Evolutionary conservation across 2,329 filamentous ascomycete genomes (phyloP), one percentile per base, ranked within the genome.

Genomic region (Calonectria pseudoreteaudii): DNA sequence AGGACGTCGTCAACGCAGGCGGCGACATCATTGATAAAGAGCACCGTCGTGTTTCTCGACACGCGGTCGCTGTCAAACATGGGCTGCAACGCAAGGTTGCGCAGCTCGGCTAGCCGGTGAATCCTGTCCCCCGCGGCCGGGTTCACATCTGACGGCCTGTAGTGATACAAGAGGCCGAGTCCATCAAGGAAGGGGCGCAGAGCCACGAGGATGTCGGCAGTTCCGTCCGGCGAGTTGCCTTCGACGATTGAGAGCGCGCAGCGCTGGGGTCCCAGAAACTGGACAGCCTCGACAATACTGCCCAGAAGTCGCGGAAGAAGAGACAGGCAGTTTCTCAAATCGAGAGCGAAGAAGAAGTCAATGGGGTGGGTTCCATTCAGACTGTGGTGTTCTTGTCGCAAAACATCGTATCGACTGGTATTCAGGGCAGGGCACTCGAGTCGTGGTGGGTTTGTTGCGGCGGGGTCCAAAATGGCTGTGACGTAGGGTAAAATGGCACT

Each of bases 231-330:
- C 0, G 90, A 91, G 76, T 88, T 85, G 16, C 90, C 90, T 75
- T 91, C 90, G 16, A 91, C 85, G 28, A 91, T 87, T 1, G 89
- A 91, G 1, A 92, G 81, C 0, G 86, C 87, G 76, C 89, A 91
- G 68, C 85, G 84, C 14, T 86, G 74, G 0, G 88, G 86, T 0
- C 90, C 89, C 0, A 92, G 84, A 76, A 88, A 90, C 0, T 79
- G 82, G 7, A 89, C 85, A 1, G 83, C 83, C 75, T 91, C 86
- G 31, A 91, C 73, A 13, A 91, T 84, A 34, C 87, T 88, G 1
- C 89, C 87, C 14, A 92, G 77, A 2, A 91, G 83, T 1, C 87
- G 86, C 0, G 89, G 87, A 9, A 91, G 85, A 3, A 91, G 76
- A 0, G 79, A 58, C 2, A 85, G 76, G 66, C 84, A 84, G 70